A percentile compares a stretch with the other conserved stretches of the same genome.
Conservation (phyloP, 108 stramenopile genomes). For the Skeletonema potamos region DNA sequence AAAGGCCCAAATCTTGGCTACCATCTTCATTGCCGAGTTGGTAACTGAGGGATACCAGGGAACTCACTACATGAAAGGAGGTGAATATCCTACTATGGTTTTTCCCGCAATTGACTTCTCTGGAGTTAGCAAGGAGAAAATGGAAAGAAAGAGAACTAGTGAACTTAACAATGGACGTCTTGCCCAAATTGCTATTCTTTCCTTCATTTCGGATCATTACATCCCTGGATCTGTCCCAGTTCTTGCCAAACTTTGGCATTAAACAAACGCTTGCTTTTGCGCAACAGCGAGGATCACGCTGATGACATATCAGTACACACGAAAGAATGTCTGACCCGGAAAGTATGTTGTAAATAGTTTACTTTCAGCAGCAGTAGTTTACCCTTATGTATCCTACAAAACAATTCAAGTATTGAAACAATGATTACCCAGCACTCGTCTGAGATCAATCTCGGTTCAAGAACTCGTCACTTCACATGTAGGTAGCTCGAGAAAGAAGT, state of each 20-base stretch:
- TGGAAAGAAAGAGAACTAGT: constrained; percentile 63
- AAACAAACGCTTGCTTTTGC: background rate
- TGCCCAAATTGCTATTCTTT: constrained; percentile 80
- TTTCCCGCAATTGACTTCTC: constrained; percentile 87
- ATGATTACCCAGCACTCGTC: background rate
- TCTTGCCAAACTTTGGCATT: constrained; percentile 19
- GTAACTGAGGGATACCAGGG: constrained; percentile 59
- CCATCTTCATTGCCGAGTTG: constrained; percentile 79
- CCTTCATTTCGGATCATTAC: constrained; percentile 68
- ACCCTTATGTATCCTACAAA: background rate
- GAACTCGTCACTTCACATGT: background rate
- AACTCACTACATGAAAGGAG: constrained; percentile 88
- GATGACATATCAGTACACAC: background rate
- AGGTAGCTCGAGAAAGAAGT: background rate
- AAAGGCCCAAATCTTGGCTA: constrained; percentile 81
- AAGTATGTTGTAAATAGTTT: constrained; percentile 1
- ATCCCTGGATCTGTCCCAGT: constrained; percentile 79
- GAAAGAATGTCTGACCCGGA: background rate
- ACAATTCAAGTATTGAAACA: background rate
- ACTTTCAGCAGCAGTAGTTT: background rate
- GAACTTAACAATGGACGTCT: constrained; percentile 86
- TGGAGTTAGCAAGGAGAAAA: constrained; percentile 57
- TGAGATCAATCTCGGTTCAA: background rate
- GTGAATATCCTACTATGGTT: constrained; percentile 70
- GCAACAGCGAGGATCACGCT: background rate